Conservation (phyloP, 2,329 filamentous ascomycete species). For the Fusarium floridanum region DNA sequence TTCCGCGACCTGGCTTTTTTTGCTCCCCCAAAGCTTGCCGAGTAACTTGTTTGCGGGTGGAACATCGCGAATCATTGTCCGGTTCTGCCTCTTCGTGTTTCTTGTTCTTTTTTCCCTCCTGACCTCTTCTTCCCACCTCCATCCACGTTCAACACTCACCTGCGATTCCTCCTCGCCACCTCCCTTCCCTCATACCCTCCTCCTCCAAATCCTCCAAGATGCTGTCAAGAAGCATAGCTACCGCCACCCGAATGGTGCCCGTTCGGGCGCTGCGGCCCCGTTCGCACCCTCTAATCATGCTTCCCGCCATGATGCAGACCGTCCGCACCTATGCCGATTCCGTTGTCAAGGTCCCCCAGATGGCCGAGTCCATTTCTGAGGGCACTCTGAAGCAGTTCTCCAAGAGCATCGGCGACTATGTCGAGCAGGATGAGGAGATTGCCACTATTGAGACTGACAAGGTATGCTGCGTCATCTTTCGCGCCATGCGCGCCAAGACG, state of each 20-base stretch:
- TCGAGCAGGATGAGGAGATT: conserved; percentile 97
- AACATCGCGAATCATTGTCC: conserved; percentile 40
- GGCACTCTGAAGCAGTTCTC: conserved; percentile 96
- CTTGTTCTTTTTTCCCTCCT: conserved; percentile 38
- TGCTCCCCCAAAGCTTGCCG: conserved; percentile 25
- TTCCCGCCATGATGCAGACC: conserved; percentile 66
- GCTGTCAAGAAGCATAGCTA: conserved; percentile 59
- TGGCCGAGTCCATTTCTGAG: conserved; percentile 99
- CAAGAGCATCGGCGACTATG: conserved; percentile 92
- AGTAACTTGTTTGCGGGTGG: conserved; percentile 28
- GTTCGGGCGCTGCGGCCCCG: conserved; percentile 54
- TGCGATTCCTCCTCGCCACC: conserved; percentile 15
- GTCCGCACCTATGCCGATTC: conserved; percentile 80
- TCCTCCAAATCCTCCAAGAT: conserved; percentile 47
- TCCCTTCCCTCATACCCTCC: background rate
- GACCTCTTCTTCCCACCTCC: conserved; percentile 28
- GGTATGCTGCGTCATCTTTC: conserved; percentile 60
- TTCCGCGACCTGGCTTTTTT: conserved; percentile 24
- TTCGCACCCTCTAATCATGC: conserved; percentile 52
- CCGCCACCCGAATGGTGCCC: conserved; percentile 59
- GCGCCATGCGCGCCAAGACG: background rate
- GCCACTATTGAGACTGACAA: conserved; percentile 99
- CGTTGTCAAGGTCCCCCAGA: conserved; percentile 92
- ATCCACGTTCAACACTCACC: conserved; percentile 12
- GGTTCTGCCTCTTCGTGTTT: conserved; percentile 27